Conservation (phyloP, 495 filamentous ascomycete species). For the Neurospora tetrasperma region DNA sequence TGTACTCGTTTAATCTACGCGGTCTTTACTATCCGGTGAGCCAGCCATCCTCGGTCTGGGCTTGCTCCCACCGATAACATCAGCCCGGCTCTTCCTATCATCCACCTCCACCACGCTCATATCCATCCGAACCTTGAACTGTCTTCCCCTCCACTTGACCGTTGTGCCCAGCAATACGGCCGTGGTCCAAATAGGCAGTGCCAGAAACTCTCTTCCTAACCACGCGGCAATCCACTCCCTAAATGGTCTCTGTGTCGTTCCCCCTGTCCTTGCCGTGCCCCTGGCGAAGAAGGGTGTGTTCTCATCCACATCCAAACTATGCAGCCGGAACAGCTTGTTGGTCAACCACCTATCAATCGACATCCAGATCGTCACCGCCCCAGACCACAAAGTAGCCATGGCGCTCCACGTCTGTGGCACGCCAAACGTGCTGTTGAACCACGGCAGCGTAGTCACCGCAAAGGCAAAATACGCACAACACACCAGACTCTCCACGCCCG, state of each 20-base stretch:
- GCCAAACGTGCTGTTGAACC: slow-evolving; percentile 42
- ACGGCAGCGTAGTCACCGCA: slow-evolving; percentile 63
- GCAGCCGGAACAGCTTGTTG: slow-evolving; percentile 57
- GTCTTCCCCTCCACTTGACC: slow-evolving; percentile 76
- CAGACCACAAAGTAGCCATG: slow-evolving; percentile 55
- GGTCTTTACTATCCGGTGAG: slow-evolving; percentile 16
- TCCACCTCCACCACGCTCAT: slow-evolving; percentile 58
- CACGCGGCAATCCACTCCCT: slow-evolving; percentile 69
- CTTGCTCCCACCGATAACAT: slow-evolving; percentile 1
- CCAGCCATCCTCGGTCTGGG: slow-evolving; percentile 4
- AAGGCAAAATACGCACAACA: slow-evolving; percentile 73
- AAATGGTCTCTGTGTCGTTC: slow-evolving; percentile 44
- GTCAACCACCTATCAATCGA: slow-evolving; percentile 63
- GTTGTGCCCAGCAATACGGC: slow-evolving; percentile 75
- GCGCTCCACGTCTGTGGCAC: slow-evolving; percentile 58
- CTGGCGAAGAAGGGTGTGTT: slow-evolving; percentile 64
- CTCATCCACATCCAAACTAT: slow-evolving; percentile 59
- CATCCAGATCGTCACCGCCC: slow-evolving; percentile 61
- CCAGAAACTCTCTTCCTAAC: slow-evolving; percentile 73
- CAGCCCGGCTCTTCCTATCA: background rate
- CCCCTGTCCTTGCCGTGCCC: slow-evolving; percentile 26
- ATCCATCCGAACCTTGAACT: slow-evolving; percentile 73
- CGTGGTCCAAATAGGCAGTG: slow-evolving; percentile 79
- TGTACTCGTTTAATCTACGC: slow-evolving; percentile 14
- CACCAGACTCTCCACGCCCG: slow-evolving; percentile 80